Evolutionary conservation across 1,284 basidiomycete genomes (phyloP).

Genomic region (Puccinia coronata): DNA sequence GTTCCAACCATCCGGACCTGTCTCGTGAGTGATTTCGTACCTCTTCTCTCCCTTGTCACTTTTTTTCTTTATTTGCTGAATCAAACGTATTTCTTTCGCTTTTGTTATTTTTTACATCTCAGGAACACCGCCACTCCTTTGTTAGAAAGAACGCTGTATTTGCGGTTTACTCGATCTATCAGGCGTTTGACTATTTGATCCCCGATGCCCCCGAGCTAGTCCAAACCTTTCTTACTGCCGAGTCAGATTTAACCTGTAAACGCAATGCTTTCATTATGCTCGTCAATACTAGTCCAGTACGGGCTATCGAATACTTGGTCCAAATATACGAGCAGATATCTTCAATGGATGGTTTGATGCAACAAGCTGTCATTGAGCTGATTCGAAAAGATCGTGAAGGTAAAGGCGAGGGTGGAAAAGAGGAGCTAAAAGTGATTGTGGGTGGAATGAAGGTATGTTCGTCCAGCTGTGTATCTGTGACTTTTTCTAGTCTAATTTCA

Average conservation of each 20-base stretch:
- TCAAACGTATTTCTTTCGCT: neutral
- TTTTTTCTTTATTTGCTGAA: neutral
- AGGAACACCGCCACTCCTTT: constrained; percentile 94
- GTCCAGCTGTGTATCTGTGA: neutral
- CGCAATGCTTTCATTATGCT: constrained; percentile 96
- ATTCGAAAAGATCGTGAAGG: constrained; percentile 77
- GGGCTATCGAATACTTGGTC: constrained; percentile 87
- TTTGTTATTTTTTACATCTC: neutral
- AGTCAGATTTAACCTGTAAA: constrained; percentile 94
- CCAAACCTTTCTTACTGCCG: constrained; percentile 94
- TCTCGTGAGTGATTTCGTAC: constrained; percentile 61
- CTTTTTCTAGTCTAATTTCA: neutral
- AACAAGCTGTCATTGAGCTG: constrained; percentile 94
- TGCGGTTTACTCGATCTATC: constrained; percentile 90
- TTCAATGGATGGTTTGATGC: constrained; percentile 85
- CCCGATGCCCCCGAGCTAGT: constrained; percentile 96
- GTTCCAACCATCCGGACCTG: constrained; percentile 90
- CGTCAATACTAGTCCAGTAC: constrained; percentile 80
- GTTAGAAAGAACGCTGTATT: constrained; percentile 99
- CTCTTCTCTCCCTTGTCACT: neutral
- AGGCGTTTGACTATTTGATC: constrained; percentile 88
- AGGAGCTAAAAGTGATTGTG: constrained; percentile 69
- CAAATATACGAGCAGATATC: constrained; percentile 81
- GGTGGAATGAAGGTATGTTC: constrained; percentile 47
- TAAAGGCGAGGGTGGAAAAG: constrained; percentile 49